phyloP scores from a whole-genome alignment of 2,329 filamentous ascomycete species.

The Decorospora gaudefroyi region DNA sequence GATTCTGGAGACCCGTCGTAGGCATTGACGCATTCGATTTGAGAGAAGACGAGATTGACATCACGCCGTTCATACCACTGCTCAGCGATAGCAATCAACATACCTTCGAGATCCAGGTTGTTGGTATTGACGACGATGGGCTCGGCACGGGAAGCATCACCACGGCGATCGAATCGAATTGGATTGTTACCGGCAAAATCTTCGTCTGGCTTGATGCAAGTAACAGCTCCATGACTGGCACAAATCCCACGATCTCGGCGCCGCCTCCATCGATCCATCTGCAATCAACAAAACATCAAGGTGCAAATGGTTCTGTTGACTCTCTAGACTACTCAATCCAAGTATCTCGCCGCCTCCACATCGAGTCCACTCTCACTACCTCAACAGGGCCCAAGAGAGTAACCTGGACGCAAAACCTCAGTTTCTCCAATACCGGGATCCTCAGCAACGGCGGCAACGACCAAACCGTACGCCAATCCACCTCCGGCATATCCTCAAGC shows the following conservation, averaged over 20 bases:
- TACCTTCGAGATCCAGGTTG: conserved; percentile 69
- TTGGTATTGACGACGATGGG: conserved; percentile 65
- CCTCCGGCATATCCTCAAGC: conserved; percentile 54
- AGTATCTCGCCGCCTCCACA: conserved; percentile 60
- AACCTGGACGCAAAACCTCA: conserved; percentile 64
- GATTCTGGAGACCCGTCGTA: conserved; percentile 76
- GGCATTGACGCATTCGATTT: conserved; percentile 80
- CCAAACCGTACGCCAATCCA: conserved; percentile 59
- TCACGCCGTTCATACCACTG: conserved; percentile 73
- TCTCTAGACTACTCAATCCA: conserved; percentile 63
- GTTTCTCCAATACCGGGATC: conserved; percentile 60
- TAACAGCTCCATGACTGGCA: conserved; percentile 59
- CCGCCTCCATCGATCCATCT: conserved; percentile 56
- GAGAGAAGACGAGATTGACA: conserved; percentile 78
- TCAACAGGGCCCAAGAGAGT: conserved; percentile 51
- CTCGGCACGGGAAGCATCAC: conserved; percentile 56
- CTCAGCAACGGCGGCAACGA: conserved; percentile 60
- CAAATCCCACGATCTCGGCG: conserved; percentile 39
- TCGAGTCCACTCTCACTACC: conserved; percentile 59
- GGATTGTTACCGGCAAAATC: conserved; percentile 78
- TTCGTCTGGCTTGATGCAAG: conserved; percentile 72
- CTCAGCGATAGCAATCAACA: conserved; percentile 69
- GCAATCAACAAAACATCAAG: conserved; percentile 55
- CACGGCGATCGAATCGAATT: conserved; percentile 65
- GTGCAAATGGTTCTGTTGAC: conserved; percentile 60